Conservation (phyloP, 106 monocot genomes). For the Narthecium ossifragum region DNA sequence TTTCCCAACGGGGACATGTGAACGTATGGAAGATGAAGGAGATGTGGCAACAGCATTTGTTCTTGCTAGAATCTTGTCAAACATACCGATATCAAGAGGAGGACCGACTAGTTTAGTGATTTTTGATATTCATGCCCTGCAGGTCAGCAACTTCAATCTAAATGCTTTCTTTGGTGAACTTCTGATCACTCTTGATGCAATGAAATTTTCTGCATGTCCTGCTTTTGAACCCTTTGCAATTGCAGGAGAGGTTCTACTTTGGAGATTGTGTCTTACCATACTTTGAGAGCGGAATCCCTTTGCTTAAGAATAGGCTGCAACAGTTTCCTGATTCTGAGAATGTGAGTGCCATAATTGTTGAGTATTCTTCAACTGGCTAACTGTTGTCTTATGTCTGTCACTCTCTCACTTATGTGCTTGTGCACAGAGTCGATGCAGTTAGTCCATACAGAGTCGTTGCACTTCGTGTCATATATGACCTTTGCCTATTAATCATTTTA, state of each 20-base stretch:
- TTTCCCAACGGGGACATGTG: slow-evolving; percentile 86
- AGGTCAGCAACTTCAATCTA: slow-evolving; percentile 33
- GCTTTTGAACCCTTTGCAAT: neutral
- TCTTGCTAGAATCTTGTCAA: slow-evolving; percentile 84
- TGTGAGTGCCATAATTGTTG: slow-evolving; percentile 58
- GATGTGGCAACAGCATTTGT: slow-evolving; percentile 93
- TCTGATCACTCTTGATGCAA: neutral
- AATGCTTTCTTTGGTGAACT: neutral
- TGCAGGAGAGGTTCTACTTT: slow-evolving; percentile 97
- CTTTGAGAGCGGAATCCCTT: slow-evolving; percentile 93
- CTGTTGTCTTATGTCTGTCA: too few species aligned
- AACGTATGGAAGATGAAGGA: slow-evolving; percentile 98
- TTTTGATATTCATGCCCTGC: slow-evolving; percentile 95
- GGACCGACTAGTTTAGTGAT: slow-evolving; percentile 89
- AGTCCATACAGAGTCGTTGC: too few species aligned
- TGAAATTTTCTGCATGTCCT: neutral
- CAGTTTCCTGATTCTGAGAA: slow-evolving; percentile 94
- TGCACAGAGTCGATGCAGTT: too few species aligned
- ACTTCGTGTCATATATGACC: too few species aligned
- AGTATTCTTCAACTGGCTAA: too few species aligned
- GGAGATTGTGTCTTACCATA: slow-evolving; percentile 86
- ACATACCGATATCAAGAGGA: slow-evolving; percentile 90
- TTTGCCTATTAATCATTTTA: too few species aligned
- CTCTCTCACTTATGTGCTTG: too few species aligned
- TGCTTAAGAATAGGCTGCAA: slow-evolving; percentile 85